These are phyloP conservation scores for Marchantia polymorpha DNA, from an alignment of 225 moss, liverwort and hornwort species.

Conservation along the genomic window DNA sequence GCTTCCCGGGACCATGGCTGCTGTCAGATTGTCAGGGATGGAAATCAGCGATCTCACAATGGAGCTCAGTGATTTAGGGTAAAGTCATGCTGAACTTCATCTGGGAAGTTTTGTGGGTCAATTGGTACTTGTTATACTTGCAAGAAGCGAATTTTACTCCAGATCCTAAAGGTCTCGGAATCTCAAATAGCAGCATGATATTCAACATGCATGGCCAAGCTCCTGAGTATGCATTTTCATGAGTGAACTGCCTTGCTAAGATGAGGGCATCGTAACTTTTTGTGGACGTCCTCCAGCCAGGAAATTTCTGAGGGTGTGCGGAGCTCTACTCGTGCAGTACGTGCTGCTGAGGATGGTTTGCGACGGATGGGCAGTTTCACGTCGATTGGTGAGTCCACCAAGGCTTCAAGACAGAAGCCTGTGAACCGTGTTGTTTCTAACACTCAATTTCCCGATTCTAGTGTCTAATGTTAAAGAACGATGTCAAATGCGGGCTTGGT, in stretches of 20 bases:
- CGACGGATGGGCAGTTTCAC: slow-evolving; percentile 71
- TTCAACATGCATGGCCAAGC: too few relatives aligned
- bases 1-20: slow-evolving; percentile 97
- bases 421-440: background rate
- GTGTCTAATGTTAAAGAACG: background rate
- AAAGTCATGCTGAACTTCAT: slow-evolving; percentile 7
- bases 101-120: background rate
- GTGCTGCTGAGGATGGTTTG: slow-evolving; percentile 81
- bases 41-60: slow-evolving; percentile 99
- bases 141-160: too few relatives aligned
- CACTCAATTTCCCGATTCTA: background rate
- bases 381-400: slow-evolving; percentile 59
- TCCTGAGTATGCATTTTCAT: background rate
- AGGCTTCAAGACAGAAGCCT: background rate
- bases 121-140: background rate
- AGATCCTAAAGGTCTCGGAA: background rate
- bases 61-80: slow-evolving; percentile 99
- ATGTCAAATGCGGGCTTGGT: background rate
- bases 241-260: background rate
- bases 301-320: slow-evolving; percentile 95
- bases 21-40: slow-evolving; percentile 95
- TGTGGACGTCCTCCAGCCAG: slow-evolving; percentile 49
- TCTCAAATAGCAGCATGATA: too few relatives aligned
- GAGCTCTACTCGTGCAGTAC: slow-evolving; percentile 85
- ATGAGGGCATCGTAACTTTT: background rate